Percentiles rank a stretch among this genome's conserved stretches.
phyloP scores from a whole-genome alignment of 2,329 filamentous ascomycete genomes.

The Penicillium sp. region DNA sequence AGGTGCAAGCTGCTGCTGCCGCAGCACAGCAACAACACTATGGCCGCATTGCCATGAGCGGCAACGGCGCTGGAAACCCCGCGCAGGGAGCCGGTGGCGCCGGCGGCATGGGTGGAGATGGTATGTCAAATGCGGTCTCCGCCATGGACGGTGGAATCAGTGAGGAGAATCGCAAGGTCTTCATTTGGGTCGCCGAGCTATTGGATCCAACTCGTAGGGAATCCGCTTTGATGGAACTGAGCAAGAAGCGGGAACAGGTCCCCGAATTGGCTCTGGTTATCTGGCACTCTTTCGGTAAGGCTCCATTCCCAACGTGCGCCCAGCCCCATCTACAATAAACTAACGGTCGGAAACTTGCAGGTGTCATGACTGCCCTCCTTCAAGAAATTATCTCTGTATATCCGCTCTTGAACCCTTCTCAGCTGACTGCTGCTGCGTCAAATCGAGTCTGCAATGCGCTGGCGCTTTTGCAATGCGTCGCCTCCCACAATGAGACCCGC shows the following conservation, averaged over 20 bases:
- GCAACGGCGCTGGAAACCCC: slow-evolving; percentile 50
- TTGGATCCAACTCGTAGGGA: slow-evolving; percentile 85
- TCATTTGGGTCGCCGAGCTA: slow-evolving; percentile 88
- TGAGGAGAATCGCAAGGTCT: slow-evolving; percentile 89
- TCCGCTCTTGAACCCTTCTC: slow-evolving; percentile 90
- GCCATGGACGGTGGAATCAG: slow-evolving; percentile 67
- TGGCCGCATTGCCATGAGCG: slow-evolving; percentile 68
- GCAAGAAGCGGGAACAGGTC: slow-evolving; percentile 98
- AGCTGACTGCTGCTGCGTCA: slow-evolving; percentile 93
- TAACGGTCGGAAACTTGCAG: slow-evolving; percentile 49
- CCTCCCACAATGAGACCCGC: slow-evolving; percentile 93
- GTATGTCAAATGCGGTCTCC: slow-evolving; percentile 34
- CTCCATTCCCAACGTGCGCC: slow-evolving; percentile 15
- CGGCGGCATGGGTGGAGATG: slow-evolving; percentile 51
- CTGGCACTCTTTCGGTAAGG: slow-evolving; percentile 95
- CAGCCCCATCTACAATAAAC: slow-evolving; percentile 15
- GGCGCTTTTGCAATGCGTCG: slow-evolving; percentile 92
- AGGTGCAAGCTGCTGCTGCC: slow-evolving; percentile 50
- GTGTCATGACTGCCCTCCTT: slow-evolving; percentile 95
- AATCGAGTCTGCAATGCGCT: slow-evolving; percentile 98
- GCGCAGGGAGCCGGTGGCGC: slow-evolving; percentile 39
- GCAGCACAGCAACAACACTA: slow-evolving; percentile 59
- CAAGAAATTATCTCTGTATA: slow-evolving; percentile 99
- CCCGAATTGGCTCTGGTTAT: slow-evolving; percentile 93
- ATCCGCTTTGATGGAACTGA: slow-evolving; percentile 87